These are phyloP conservation scores for Paramecium sonneborni DNA, from an alignment of 73 alveolate species.

Conservation along the genomic window DNA sequence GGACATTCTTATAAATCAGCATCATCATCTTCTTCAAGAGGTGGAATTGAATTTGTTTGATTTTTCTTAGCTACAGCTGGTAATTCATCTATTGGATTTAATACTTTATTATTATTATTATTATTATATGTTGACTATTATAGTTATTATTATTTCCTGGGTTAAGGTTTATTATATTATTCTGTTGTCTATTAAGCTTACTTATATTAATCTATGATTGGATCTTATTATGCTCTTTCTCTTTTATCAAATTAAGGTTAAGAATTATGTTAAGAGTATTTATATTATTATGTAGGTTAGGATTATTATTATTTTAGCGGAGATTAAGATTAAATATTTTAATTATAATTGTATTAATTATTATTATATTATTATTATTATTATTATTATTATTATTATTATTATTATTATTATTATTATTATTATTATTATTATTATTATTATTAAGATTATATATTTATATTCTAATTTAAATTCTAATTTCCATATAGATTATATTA, in stretches of 20 bases:
- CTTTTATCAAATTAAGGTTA: conserved; percentile 14
- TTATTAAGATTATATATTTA: not conserved
- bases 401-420: not conserved
- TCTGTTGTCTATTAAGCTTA: not conserved
- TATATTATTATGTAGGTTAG: not conserved
- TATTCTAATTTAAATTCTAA: not conserved
- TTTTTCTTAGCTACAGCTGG: conserved; percentile 54
- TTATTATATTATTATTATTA: not conserved
- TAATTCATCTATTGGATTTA: conserved; percentile 32
- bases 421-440: too few species aligned
- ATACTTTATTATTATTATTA: not conserved
- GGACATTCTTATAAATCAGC: conserved; percentile 59
- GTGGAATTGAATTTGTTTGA: not conserved
- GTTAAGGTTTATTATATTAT: not conserved
- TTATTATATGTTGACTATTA: not conserved
- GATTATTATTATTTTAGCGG: not conserved
- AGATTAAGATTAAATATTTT: conserved; percentile 6
- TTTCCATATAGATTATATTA: not conserved
- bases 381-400: not conserved
- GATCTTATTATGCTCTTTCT: not conserved
- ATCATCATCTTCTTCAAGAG: conserved; percentile 37
- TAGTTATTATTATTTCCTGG: not conserved
- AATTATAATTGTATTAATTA: not conserved
- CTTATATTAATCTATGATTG: not conserved
- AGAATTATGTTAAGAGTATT: not conserved